These are phyloP conservation scores for Aspergillus pseudoterreus DNA, from an alignment of 2,329 filamentous ascomycete species.

Conservation along the genomic window DNA sequence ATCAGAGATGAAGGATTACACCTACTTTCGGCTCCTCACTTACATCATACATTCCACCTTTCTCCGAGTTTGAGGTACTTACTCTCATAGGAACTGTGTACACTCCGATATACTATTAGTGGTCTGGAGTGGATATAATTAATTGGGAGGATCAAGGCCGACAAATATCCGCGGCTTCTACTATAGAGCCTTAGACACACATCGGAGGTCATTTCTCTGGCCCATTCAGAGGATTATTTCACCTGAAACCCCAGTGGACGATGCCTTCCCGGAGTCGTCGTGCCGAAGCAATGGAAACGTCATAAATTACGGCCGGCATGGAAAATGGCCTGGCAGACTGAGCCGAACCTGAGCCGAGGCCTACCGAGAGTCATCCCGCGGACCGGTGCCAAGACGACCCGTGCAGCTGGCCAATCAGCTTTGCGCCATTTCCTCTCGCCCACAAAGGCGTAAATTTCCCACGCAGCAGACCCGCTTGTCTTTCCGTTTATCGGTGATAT, in stretches of 20 bases:
- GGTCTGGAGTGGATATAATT: no score
- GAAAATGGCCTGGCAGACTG: conserved; percentile 21
- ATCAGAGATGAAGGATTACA: conserved; percentile 20
- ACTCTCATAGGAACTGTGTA: neutral
- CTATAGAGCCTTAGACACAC: neutral
- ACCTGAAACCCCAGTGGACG: conserved; percentile 16
- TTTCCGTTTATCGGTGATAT: conserved; percentile 37
- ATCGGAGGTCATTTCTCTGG: neutral
- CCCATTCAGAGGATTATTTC: conserved; percentile 16
- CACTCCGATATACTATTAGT: neutral
- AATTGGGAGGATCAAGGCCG: no score
- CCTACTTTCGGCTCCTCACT: conserved; percentile 3
- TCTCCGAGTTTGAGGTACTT: neutral
- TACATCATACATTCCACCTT: conserved; percentile 12
- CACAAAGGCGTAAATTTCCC: conserved; percentile 27
- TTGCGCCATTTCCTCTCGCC: conserved; percentile 20
- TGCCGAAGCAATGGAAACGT: conserved; percentile 27
- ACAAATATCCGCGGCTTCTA: neutral
- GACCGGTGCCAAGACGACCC: conserved; percentile 18
- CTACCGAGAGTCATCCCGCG: conserved; percentile 30
- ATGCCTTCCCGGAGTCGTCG: conserved; percentile 18
- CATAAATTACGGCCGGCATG: conserved; percentile 25
- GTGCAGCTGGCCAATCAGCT: conserved; percentile 14
- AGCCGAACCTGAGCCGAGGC: conserved; percentile 33
- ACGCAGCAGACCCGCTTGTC: conserved; percentile 26